Evolutionary conservation across 345 rosid genomes (phyloP), one percentile per base, ranked within the genome.

Genomic region (Populus davidiana): DNA sequence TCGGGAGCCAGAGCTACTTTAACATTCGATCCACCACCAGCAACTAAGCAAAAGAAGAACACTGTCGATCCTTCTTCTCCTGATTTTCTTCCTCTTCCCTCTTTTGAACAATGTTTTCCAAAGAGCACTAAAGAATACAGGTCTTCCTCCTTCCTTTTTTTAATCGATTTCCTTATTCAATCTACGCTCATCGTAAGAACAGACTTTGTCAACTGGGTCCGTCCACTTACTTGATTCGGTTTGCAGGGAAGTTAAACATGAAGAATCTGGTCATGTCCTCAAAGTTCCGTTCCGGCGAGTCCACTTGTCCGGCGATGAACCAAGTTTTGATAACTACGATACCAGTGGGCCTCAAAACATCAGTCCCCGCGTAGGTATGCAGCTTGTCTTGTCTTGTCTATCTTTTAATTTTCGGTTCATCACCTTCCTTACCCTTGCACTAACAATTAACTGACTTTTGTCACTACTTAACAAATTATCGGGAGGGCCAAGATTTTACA

Each of bases 271-370:
- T 18, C 94, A 94, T 86, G 85, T 86, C 5, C 94, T 96, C 75
- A 90, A 91, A 86, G 95, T 96, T 82, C 98, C 99, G 11, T 94
- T 96, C 70, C 85, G 99, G 64, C 86, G 94, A 77, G 88, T 96
- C 38, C 94, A 89, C 80, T 84, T 96, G 84, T 84, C 91, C 73
- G 99, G 99, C 71, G 92, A 86, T 85, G 98, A 91, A 75, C 93
- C 97, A 11, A 75, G 81, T 72, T 96, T 96, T 67, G 97, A 94
- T 85, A 90, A 76, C 35, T 96, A 96, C 78, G 98, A 96, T 81
- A 96, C 99, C 69, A 94, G 98, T 76, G 99, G 99, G 76, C 98
- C 98, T 70, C 98, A 92, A 61, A 86, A 92, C 81, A 87, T 92
- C 69, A 80, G 86, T 82, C 94, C 99, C 35, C 91, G 73, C n/a